These are phyloP conservation scores for Talaromyces rugulosus DNA, from an alignment of 2,329 filamentous ascomycete species.

Conservation along the genomic window DNA sequence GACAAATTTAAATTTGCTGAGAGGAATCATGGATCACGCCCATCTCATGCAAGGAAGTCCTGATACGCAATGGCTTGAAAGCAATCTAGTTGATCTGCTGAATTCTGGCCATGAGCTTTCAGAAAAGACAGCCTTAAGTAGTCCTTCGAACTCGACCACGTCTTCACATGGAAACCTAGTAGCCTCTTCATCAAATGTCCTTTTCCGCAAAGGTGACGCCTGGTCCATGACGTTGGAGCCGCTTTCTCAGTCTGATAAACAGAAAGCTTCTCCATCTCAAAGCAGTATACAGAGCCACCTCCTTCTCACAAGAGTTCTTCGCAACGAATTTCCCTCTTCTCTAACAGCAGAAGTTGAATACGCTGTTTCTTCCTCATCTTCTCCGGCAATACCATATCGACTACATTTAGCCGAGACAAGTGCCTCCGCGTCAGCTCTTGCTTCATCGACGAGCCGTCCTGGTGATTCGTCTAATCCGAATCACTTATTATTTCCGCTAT, in stretches of 20 bases:
- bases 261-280: slow-evolving; percentile 4
- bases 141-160: background rate
- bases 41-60: slow-evolving; percentile 45
- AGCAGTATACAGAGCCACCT: slow-evolving; percentile 46
- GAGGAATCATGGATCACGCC: slow-evolving; percentile 50
- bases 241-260: slow-evolving; percentile 16
- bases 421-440: slow-evolving; percentile 39
- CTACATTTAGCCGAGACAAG: slow-evolving; percentile 44
- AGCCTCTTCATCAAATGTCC: slow-evolving; percentile 33
- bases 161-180: background rate
- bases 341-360: slow-evolving; percentile 52
- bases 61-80: slow-evolving; percentile 58
- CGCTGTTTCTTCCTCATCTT: slow-evolving; percentile 32
- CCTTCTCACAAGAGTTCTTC: slow-evolving; percentile 50
- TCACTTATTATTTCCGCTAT: slow-evolving; percentile 55
- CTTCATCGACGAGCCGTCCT: slow-evolving; percentile 42
- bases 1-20: slow-evolving; percentile 54
- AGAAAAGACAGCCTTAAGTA: background rate
- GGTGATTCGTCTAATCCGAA: slow-evolving; percentile 47
- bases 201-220: slow-evolving; percentile 57
- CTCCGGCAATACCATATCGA: slow-evolving; percentile 38
- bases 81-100: slow-evolving; percentile 41
- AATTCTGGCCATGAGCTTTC: slow-evolving; percentile 27
- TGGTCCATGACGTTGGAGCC: slow-evolving; percentile 52
- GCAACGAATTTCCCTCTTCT: slow-evolving; percentile 57